Evolutionary conservation across 768 basidiomycete species (phyloP), one percentile per base, ranked within the genome.

Genomic region (Russula lepida): DNA sequence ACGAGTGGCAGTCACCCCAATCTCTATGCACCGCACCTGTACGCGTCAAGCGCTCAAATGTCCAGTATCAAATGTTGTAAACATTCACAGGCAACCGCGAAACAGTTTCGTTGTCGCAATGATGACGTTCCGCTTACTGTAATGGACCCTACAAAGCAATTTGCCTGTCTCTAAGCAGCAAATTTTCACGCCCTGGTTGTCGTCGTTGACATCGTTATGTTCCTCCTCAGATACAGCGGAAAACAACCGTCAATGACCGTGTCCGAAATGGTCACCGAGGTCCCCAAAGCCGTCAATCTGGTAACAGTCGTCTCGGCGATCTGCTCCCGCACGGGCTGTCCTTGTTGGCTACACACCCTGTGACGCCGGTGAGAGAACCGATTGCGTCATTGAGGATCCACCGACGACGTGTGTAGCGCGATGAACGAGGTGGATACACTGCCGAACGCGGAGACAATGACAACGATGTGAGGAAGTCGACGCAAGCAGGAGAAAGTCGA

Each of bases 371-470:
- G 13, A 81, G 69, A 11, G 80, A 80, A 1, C 80, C 70, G 4
- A 77, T 73, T 2, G 72, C 80, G 65, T 82, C 81, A 66, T 82
- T 82, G 27, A 80, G 70, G 49, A 80, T 71, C 69, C 77, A 74
- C 19, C 79, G 71, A 32, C 9, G 59, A 80, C 75, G 56, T 74
- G 68, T 15, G n/a, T n/a, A n/a, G n/a, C n/a, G n/a, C n/a, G n/a
- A n/a, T n/a, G n/a, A n/a, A n/a, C n/a, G n/a, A n/a, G n/a, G n/a
- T n/a, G n/a, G n/a, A n/a, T n/a, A n/a, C n/a, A n/a, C n/a, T n/a
- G n/a, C n/a, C n/a, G n/a, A n/a, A n/a, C n/a, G n/a, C n/a, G n/a
- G n/a, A n/a, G n/a, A n/a, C n/a, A n/a, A n/a, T n/a, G n/a, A n/a
- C n/a, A n/a, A n/a, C n/a, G n/a, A n/a, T n/a, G n/a, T n/a, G n/a